Conservation (phyloP, 352 stramenopile species). For the Pythium rhizo-oryzae region DNA sequence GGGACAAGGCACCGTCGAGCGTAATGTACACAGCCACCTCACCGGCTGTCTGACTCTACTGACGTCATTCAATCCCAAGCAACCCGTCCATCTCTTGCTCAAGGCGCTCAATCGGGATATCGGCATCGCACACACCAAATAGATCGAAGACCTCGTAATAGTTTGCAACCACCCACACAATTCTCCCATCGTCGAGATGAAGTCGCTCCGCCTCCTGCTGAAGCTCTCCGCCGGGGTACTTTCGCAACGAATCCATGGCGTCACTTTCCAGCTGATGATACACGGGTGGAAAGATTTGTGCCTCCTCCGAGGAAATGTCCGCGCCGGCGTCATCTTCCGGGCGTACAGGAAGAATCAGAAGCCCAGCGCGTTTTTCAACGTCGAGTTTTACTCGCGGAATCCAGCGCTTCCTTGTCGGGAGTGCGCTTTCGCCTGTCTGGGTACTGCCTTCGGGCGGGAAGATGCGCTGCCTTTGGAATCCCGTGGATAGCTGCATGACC, state of each 20-base stretch:
- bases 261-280: slow-evolving; percentile 18
- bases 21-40: not conserved
- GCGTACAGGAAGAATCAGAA: slow-evolving; percentile 39
- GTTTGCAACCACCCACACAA: slow-evolving; percentile 47
- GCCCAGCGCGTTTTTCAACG: slow-evolving; percentile 33
- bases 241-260: not conserved
- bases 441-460: not conserved
- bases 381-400: slow-evolving; percentile 44
- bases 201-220: slow-evolving; percentile 46
- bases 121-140: slow-evolving; percentile 43
- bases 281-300: slow-evolving; percentile 49
- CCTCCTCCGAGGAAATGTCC: slow-evolving; percentile 47
- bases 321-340: slow-evolving; percentile 28
- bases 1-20: not conserved
- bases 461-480: slow-evolving; percentile 17
- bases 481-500: slow-evolving; percentile 27
- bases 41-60: not conserved
- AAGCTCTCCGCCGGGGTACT: slow-evolving; percentile 19
- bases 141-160: slow-evolving; percentile 49
- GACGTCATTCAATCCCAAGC: slow-evolving; percentile 7
- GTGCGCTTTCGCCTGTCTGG: not conserved
- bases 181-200: slow-evolving; percentile 23
- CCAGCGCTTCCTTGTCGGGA: slow-evolving; percentile 17
- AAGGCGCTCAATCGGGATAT: slow-evolving; percentile 36
- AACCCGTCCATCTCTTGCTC: slow-evolving; percentile 45